Evolutionary conservation across 768 basidiomycete species (phyloP).

Genomic region (Kwoniella sp.): DNA sequence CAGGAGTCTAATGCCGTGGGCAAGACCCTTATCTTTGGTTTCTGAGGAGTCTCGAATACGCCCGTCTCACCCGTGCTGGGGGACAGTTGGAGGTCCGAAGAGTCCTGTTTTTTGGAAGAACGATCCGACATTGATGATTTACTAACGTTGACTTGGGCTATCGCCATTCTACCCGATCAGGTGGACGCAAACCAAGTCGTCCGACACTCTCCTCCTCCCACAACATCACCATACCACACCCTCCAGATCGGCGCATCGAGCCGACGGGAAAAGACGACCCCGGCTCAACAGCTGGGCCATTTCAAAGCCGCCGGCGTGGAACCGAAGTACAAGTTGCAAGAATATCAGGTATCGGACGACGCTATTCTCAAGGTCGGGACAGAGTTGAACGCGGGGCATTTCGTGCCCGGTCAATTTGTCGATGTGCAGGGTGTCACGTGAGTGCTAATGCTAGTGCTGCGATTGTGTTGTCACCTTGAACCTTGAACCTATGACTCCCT

Average conservation of each 20-base stretch:
- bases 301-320: constrained; percentile 78
- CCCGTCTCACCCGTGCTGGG: no score
- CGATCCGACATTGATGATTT: not conserved
- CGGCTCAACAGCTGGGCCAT: constrained; percentile 82
- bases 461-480: not conserved
- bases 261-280: constrained; percentile 69
- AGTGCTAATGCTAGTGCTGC: constrained; percentile 58
- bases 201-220: constrained; percentile 43
- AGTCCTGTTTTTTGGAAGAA: not conserved
- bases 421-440: constrained; percentile 90
- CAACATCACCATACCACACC: constrained; percentile 68
- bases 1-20: no score
- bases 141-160: not conserved
- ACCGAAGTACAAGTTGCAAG: constrained; percentile 77
- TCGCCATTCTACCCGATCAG: constrained; percentile 36
- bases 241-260: constrained; percentile 89
- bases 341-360: constrained; percentile 85
- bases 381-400: constrained; percentile 84
- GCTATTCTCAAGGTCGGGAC: constrained; percentile 90
- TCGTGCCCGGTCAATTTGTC: constrained; percentile 94
- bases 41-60: no score
- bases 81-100: no score
- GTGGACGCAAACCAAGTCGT: constrained; percentile 58
- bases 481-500: no score
- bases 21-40: no score